Conservation (phyloP, 2,329 filamentous ascomycete species). For the Aureobasidium sp. region DNA sequence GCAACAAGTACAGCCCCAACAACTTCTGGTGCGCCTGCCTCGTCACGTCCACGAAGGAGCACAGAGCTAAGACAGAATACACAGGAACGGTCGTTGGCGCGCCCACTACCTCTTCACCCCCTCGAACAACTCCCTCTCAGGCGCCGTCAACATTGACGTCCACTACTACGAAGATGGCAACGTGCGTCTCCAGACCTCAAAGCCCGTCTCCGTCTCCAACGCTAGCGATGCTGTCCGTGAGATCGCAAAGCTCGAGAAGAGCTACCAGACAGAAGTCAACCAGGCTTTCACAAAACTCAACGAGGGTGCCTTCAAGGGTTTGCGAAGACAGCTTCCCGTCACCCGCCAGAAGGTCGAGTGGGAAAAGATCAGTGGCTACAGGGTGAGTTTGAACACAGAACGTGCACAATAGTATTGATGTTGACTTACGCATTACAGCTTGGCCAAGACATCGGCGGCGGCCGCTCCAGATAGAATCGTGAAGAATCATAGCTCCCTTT, state of each 20-base stretch:
- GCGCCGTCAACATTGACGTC: slow-evolving; percentile 84
- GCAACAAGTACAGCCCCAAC: slow-evolving; percentile 94
- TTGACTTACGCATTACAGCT: slow-evolving; percentile 23
- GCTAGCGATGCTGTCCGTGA: slow-evolving; percentile 65
- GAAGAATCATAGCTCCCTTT: neutral
- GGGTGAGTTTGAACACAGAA: slow-evolving; percentile 43
- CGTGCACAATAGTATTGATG: slow-evolving; percentile 12
- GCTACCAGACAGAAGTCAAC: slow-evolving; percentile 95
- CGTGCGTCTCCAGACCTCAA: slow-evolving; percentile 83
- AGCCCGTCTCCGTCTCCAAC: slow-evolving; percentile 54
- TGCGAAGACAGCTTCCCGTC: slow-evolving; percentile 87
- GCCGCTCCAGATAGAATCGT: slow-evolving; percentile 29
- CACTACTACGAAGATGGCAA: slow-evolving; percentile 99
- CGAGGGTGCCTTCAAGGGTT: slow-evolving; percentile 88
- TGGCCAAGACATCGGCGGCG: slow-evolving; percentile 45
- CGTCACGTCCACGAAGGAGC: neutral
- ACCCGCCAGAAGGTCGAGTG: slow-evolving; percentile 98
- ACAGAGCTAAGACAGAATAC: neutral
- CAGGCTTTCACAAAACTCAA: slow-evolving; percentile 78
- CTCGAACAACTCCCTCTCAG: slow-evolving; percentile 58
- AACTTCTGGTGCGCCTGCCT: slow-evolving; percentile 77
- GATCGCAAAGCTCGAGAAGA: slow-evolving; percentile 73
- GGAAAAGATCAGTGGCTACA: slow-evolving; percentile 94
- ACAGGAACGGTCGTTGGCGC: slow-evolving; percentile 91
- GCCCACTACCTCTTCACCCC: slow-evolving; percentile 75